Evolutionary conservation across 768 basidiomycete species (phyloP).

Genomic region (Termitomyces sp.): DNA sequence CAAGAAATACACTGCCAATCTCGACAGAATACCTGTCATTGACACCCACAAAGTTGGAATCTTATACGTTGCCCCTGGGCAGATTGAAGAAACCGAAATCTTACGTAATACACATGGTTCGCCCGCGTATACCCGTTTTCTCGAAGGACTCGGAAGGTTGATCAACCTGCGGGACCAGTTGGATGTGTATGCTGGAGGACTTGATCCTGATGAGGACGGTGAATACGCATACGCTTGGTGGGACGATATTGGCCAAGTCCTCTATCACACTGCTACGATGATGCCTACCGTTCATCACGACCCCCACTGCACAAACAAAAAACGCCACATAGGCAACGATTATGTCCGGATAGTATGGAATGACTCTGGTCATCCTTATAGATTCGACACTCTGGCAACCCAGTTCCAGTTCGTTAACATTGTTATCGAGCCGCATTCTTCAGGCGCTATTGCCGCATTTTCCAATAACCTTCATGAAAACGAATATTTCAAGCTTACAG

Average conservation of each 20-base stretch:
- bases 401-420: slow-evolving; percentile 98
- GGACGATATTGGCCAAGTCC: slow-evolving; percentile 93
- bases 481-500: slow-evolving; percentile 93
- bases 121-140: slow-evolving; percentile 89
- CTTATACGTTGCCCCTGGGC: slow-evolving; percentile 92
- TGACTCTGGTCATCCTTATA: slow-evolving; percentile 86
- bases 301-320: slow-evolving; percentile 77
- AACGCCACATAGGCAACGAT: slow-evolving; percentile 95
- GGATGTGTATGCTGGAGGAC: slow-evolving; percentile 89
- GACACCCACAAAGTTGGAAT: slow-evolving; percentile 97
- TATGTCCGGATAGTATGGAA: slow-evolving; percentile 97
- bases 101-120: slow-evolving; percentile 89
- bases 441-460: slow-evolving; percentile 79
- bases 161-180: slow-evolving; percentile 86
- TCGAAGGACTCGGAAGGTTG: slow-evolving; percentile 83
- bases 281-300: slow-evolving; percentile 82
- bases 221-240: slow-evolving; percentile 99
- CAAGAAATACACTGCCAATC: slow-evolving; percentile 52
- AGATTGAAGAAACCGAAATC: slow-evolving; percentile 80
- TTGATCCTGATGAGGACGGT: slow-evolving; percentile 89
- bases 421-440: slow-evolving; percentile 89
- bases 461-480: slow-evolving; percentile 82
- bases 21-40: slow-evolving; percentile 89
- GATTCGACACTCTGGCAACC: slow-evolving; percentile 86
- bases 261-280: slow-evolving; percentile 95